phyloP scores from a whole-genome alignment of 2,329 filamentous ascomycete species.

The Diaporthe helianthi region DNA sequence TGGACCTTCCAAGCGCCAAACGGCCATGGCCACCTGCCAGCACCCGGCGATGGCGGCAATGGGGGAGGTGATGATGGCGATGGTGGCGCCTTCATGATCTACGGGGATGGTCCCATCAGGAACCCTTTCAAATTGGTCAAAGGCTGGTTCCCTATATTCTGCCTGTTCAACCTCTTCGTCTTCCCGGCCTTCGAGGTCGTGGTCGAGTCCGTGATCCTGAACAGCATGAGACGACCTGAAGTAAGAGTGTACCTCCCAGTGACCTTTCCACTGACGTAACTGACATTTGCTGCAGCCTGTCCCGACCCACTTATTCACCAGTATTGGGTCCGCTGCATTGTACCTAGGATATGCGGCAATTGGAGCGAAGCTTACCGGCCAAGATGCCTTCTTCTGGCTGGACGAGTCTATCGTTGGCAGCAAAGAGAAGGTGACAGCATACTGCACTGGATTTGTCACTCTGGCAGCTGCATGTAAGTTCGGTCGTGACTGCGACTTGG shows the following conservation, averaged over 20 bases:
- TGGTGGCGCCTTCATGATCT: slow-evolving; percentile 15
- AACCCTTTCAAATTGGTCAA: slow-evolving; percentile 54
- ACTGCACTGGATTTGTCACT: slow-evolving; percentile 53
- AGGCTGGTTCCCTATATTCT: slow-evolving; percentile 55
- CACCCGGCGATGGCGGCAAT: slow-evolving; percentile 26
- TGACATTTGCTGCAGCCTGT: slow-evolving; percentile 48
- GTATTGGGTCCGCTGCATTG: slow-evolving; percentile 49
- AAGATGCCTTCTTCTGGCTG: slow-evolving; percentile 59
- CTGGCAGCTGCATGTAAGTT: slow-evolving; percentile 54
- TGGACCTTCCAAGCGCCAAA: slow-evolving; percentile 50
- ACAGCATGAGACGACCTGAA: slow-evolving; percentile 59
- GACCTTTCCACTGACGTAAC: not conserved
- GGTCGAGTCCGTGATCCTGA: slow-evolving; percentile 56
- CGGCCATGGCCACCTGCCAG: slow-evolving; percentile 46
- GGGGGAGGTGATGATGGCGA: slow-evolving; percentile 9
- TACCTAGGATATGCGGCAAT: slow-evolving; percentile 59
- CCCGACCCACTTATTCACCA: slow-evolving; percentile 50
- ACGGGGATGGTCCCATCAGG: slow-evolving; percentile 1
- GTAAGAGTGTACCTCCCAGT: slow-evolving; percentile 43
- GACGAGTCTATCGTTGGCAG: slow-evolving; percentile 53
- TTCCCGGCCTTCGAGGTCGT: slow-evolving; percentile 52
- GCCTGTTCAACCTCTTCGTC: slow-evolving; percentile 54
- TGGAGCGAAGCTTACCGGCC: slow-evolving; percentile 54
- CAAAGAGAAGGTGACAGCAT: slow-evolving; percentile 52
- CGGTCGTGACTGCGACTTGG: not conserved